Conservation (phyloP, 805 yeast species). For the Yamadazyma kitorensis region DNA sequence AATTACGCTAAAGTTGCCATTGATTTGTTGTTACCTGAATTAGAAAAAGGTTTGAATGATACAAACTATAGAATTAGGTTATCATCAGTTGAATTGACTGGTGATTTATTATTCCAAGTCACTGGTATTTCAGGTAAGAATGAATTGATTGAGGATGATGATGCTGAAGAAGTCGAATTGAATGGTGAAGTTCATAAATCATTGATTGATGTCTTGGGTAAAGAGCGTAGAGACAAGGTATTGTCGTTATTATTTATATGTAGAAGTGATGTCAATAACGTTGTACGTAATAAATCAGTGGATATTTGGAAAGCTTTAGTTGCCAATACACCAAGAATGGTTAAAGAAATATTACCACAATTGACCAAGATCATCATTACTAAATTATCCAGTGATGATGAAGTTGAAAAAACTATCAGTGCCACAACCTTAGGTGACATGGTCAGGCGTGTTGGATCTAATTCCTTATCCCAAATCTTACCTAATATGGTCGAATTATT, state of each 20-base stretch:
- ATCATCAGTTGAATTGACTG: slow-evolving; percentile 92
- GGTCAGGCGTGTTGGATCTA: slow-evolving; percentile 89
- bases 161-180: slow-evolving; percentile 31
- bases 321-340: slow-evolving; percentile 91
- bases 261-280: slow-evolving; percentile 85
- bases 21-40: slow-evolving; percentile 88
- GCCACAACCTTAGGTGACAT: slow-evolving; percentile 93
- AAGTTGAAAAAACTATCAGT: slow-evolving; percentile 77
- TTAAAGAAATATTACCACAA: slow-evolving; percentile 86
- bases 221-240: slow-evolving; percentile 82
- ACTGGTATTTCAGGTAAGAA: slow-evolving; percentile 83
- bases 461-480: slow-evolving; percentile 76
- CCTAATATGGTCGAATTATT: slow-evolving; percentile 76
- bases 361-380: slow-evolving; percentile 77
- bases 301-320: slow-evolving; percentile 97
- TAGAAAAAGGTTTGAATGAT: slow-evolving; percentile 86
- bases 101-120: slow-evolving; percentile 90
- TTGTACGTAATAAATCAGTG: slow-evolving; percentile 84
- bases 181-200: slow-evolving; percentile 54
- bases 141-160: slow-evolving; percentile 59
- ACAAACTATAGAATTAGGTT: slow-evolving; percentile 81
- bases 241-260: slow-evolving; percentile 86
- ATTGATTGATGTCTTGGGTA: slow-evolving; percentile 77
- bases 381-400: slow-evolving; percentile 79
- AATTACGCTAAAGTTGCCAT: slow-evolving; percentile 92